Base-by-base conservation (phyloP, 1,284 basidiomycete genomes). In the Microbotryum scabiosae region DNA sequence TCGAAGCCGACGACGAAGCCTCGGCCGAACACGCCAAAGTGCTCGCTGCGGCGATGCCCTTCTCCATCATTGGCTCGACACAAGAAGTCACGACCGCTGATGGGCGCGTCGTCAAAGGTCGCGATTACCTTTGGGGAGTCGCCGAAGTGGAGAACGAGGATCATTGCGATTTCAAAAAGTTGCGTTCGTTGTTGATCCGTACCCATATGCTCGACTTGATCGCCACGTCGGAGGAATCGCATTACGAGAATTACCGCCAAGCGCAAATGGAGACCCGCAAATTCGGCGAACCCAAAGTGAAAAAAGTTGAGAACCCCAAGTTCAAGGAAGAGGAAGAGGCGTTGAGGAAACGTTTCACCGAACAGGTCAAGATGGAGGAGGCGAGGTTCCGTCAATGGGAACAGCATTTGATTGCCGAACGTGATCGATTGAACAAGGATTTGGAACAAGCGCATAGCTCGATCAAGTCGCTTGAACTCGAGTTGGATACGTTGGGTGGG, bases 251-350 rank as follows among this genome's bases (percentile, higher is more conserved):
- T 76, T 99, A 99, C 82, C 85, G 94, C 63, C 90, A 97, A 74
- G 84, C 90, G 68, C 96, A 98, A 80, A 97, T 99, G 96, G 96
- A 99, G 82, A 97, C 94, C 21, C 86, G 96, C 78, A 98, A 98
- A 79, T 96, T 93, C 70, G 94, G 94, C 70, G 96, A 98, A 78
- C 86, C 92, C 70, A 97, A 97, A 81, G 90, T 96, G 71, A 94
- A 92, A 84, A 97, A 97, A 80, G 81, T 93, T 69, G 94, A 98
- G 79, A 99, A 98, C 78, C 96, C 96, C 72, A 97, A 97, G 79
- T 99, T 96, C 85, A 94, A 94, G 81, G 96, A 98, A 77, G 94
- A 99, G 78, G 94, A 99, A 76, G 94, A 99, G 77, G 81, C 85
- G 25, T 62, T 64, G n/a, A 82, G 94, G 73, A 97, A 94, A 82